Conservation (phyloP, 495 filamentous ascomycete species). For the Penicillium bovifimosum region DNA sequence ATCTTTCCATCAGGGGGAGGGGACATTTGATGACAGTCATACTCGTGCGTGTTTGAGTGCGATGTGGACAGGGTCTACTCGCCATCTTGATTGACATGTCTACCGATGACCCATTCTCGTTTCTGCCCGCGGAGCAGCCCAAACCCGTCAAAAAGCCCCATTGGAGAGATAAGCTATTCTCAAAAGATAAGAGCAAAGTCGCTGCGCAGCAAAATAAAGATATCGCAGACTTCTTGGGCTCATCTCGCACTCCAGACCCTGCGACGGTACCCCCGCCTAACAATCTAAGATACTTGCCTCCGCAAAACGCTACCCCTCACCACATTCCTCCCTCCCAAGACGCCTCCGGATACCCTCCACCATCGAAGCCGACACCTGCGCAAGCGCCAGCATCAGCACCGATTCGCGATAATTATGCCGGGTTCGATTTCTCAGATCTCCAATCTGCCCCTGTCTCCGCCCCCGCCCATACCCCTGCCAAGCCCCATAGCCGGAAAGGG, state of each 20-base stretch:
- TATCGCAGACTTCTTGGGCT: slow-evolving; percentile 43
- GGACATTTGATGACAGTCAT: slow-evolving; percentile 14
- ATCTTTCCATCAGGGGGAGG: slow-evolving; percentile 8
- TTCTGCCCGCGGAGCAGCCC: slow-evolving; percentile 29
- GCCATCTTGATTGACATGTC: slow-evolving; percentile 29
- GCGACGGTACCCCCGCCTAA: slow-evolving; percentile 10
- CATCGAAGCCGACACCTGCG: slow-evolving; percentile 9
- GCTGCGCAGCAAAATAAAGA: slow-evolving; percentile 33
- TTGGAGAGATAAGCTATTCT: slow-evolving; percentile 48
- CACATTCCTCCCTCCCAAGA: slow-evolving; percentile 25
- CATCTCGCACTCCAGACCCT: slow-evolving; percentile 16
- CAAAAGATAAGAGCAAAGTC: slow-evolving; percentile 36
- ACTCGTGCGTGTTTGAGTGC: slow-evolving; percentile 15
- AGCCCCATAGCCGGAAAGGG: slow-evolving; percentile 29
- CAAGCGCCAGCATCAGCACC: not conserved
- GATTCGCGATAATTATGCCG: slow-evolving; percentile 13
- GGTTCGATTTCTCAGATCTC: slow-evolving; percentile 13
- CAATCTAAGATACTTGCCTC: slow-evolving; percentile 14
- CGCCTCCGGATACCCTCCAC: slow-evolving; percentile 13
- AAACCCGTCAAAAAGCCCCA: slow-evolving; percentile 30
- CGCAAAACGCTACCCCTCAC: slow-evolving; percentile 15
- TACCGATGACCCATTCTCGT: slow-evolving; percentile 37
- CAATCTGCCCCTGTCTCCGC: not conserved
- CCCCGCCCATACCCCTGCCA: not conserved
- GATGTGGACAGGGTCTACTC: slow-evolving; percentile 14